Evolutionary conservation across 805 yeast species (phyloP), one percentile per base, ranked within the genome.

Genomic region (Saturnispora quitensis): DNA sequence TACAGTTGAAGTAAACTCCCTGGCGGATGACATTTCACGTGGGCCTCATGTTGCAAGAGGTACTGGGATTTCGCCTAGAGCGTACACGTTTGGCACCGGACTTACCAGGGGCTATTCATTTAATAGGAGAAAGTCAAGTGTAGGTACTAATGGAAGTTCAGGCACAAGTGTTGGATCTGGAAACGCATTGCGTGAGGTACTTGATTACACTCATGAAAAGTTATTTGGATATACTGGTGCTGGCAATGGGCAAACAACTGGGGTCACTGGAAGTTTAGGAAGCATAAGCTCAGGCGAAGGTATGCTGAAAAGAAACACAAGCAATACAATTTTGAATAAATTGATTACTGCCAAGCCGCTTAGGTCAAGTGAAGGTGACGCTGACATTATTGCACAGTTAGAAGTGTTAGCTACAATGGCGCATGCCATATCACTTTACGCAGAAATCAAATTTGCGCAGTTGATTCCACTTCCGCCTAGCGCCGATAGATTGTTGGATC

Each of bases 1-100:
- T 47, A 88, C 93, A 0, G 97, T 91, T 3, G 98, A 93, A 64
- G 95, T 91, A 8, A 91, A 91, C 70, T 91, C 96, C 2, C 73
- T 93, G 52, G 99, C 99, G 3, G 98, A 91, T 66, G 97, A 90
- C 64, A 70, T 91, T 48, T 82, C 82, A 3, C 82, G 82, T 34
- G 64, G 64, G 0, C 65, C 68, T 25, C 38, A n/a, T 5, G 22
- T 43, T 9, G 58, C 43, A 15, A 47, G 51, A 45, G 45, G 40
- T 40, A 43, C 48, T 28, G 47, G 51, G 31, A 25, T 50, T 31
- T 47, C 53, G 5, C 44, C 47, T 12, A 48, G 42, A 34, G 18
- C 50, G 24, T 18, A 40, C n/a, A 27, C 43, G 5, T 20, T 43
- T 43, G 47, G 47, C 15, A 25, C 47, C 10, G 20, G 40, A 22